These are phyloP conservation scores for Neofusicoccum sp. DNA, from an alignment of 2,329 filamentous ascomycete genomes.

Conservation along the genomic window DNA sequence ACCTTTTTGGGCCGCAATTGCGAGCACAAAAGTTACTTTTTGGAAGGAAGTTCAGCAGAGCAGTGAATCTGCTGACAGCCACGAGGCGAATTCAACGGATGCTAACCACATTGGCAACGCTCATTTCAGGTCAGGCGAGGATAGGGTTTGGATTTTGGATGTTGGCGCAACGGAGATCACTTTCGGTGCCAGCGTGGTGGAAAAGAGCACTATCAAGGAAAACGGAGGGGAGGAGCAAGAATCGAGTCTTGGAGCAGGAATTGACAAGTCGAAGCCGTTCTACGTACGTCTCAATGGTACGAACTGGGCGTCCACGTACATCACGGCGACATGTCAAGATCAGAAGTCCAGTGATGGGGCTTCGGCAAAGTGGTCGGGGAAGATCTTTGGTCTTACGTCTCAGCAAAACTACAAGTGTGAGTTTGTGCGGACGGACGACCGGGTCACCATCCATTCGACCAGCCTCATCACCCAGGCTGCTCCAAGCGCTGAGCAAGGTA, in stretches of 20 bases:
- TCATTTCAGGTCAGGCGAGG: constrained; percentile 68
- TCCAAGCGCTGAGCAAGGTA: constrained; percentile 61
- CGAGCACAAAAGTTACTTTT: constrained; percentile 95
- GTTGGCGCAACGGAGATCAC: constrained; percentile 76
- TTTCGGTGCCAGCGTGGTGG: constrained; percentile 55
- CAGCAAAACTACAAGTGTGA: constrained; percentile 78
- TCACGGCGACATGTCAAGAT: constrained; percentile 56
- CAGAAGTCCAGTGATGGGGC: constrained; percentile 48
- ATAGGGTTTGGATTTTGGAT: constrained; percentile 80
- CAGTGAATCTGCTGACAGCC: constrained; percentile 71
- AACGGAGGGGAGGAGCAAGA: constrained; percentile 41
- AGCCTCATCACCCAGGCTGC: constrained; percentile 69
- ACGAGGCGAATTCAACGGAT: constrained; percentile 73
- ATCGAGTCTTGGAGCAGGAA: constrained; percentile 47
- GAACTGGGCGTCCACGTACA: constrained; percentile 76
- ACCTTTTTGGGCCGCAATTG: constrained; percentile 90
- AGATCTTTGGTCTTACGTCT: constrained; percentile 68
- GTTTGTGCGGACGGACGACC: constrained; percentile 69
- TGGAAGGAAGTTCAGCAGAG: constrained; percentile 79
- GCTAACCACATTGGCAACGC: constrained; percentile 77
- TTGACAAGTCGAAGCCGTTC: constrained; percentile 74
- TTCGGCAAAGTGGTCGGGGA: constrained; percentile 67
- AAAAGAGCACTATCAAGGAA: constrained; percentile 36
- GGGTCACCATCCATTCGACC: constrained; percentile 69
- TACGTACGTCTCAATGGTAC: constrained; percentile 79